A percentile compares a stretch with the other conserved stretches of the same genome.
phyloP scores from a whole-genome alignment of 331 rosid species.

The Erythrophleum ivorense region DNA sequence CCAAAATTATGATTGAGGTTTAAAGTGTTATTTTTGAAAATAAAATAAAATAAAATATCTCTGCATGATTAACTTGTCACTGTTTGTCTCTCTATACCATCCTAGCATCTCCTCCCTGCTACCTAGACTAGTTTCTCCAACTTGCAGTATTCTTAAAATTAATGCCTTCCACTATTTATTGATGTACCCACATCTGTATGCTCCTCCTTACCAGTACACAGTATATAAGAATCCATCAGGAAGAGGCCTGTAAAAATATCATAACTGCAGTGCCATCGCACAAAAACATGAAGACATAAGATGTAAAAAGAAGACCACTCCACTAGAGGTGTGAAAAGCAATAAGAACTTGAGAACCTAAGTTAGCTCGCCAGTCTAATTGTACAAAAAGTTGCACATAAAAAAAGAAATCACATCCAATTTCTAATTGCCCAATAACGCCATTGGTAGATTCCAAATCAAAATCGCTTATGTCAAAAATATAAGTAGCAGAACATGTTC shows the following conservation, averaged over 20 bases:
- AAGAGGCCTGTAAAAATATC: background rate
- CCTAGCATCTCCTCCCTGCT: too few relatives aligned
- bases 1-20: too few relatives aligned
- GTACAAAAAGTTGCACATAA: background rate
- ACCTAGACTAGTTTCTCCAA: too few relatives aligned
- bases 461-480: background rate
- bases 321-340: background rate
- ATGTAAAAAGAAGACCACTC: background rate
- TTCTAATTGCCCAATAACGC: slow-evolving; percentile 3
- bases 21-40: too few relatives aligned
- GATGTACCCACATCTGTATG: too few relatives aligned
- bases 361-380: background rate
- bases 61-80: too few relatives aligned
- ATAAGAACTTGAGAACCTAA: background rate
- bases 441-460: background rate
- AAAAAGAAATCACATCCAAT: background rate
- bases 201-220: too few relatives aligned
- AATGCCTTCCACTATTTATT: too few relatives aligned
- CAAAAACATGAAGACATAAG: background rate
- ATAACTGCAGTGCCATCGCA: background rate
- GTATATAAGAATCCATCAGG: too few relatives aligned
- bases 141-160: too few relatives aligned
- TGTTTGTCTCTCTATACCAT: too few relatives aligned
- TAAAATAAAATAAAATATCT: too few relatives aligned
- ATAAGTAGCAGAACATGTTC: background rate